Evolutionary conservation across 345 rosid species (phyloP), one percentile per base, ranked within the genome.

Genomic region (Melaleuca alternifolia): DNA sequence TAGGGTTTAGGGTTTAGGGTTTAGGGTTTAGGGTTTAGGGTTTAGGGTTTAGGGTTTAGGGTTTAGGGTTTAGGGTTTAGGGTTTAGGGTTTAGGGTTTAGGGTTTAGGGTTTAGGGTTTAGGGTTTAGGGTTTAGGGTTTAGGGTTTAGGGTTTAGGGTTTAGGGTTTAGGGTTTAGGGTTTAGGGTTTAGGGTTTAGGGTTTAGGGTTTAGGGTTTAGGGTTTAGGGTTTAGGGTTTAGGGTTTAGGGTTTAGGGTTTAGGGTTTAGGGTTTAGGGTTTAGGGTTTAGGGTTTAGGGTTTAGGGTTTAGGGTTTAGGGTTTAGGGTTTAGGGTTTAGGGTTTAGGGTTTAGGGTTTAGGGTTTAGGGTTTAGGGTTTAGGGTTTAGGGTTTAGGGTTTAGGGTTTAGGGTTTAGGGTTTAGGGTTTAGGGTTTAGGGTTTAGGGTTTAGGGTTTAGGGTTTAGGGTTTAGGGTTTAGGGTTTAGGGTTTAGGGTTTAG

Each of bases 351-450:
- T 88, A 57, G 84, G 88, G 89, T 54, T 85, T 88, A 28, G 14
- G 85, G 90, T 86, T 87, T 89, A 59, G 76, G 88, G 88, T 86
- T 86, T 89, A 71, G 84, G 88, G 88, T 84, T 89, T 89, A 83
- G 57, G 88, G 88, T 79, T 86, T 89, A 71, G 59, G 89, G 90
- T 84, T 88, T 88, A 28, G 37, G 90, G 88, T 61, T 87, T 89
- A 65, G 56, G 88, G 88, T 85, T 89, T 89, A 85, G 65, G 88
- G 88, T 87, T 88, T 41, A 85, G 86, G 71, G 88, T 86, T 85
- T 79, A 86, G 71, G 30, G 87, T 88, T 86, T 56, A 56, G 61
- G 61, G 61, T 56, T 56, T 56, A n/a, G n/a, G n/a, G n/a, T n/a
- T n/a, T n/a, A n/a, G n/a, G n/a, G n/a, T n/a, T n/a, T n/a, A n/a